Evolutionary conservation across 306 rosid species (phyloP).

Genomic region (Cucurbita maxima): DNA sequence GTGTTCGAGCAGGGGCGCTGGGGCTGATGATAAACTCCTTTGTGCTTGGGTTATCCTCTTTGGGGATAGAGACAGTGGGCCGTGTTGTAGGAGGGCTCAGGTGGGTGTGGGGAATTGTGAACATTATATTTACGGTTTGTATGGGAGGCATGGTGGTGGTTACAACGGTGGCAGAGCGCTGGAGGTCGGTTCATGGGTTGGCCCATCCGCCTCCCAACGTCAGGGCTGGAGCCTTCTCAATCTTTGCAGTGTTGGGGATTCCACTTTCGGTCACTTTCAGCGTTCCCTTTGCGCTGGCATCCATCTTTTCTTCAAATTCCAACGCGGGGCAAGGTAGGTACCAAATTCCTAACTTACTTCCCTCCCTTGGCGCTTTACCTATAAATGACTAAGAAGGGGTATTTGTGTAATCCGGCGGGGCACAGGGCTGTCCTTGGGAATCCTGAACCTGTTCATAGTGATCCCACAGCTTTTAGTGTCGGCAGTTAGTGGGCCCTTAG

Average conservation of each 20-base stretch:
- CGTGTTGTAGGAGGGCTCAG: slow-evolving; percentile 55
- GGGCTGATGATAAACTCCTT: slow-evolving; percentile 70
- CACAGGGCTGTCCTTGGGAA: not conserved
- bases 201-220: slow-evolving; percentile 24
- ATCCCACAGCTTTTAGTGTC: slow-evolving; percentile 52
- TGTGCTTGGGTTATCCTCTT: slow-evolving; percentile 43
- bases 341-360: no score
- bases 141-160: slow-evolving; percentile 41
- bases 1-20: slow-evolving; percentile 61
- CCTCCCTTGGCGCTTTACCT: no score
- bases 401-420: no score
- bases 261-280: slow-evolving; percentile 69
- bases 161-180: slow-evolving; percentile 37
- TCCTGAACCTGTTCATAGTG: not conserved
- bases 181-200: slow-evolving; percentile 1
- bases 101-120: slow-evolving; percentile 64
- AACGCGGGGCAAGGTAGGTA: slow-evolving; percentile 85
- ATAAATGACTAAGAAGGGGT: no score
- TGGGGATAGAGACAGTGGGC: slow-evolving; percentile 32
- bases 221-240: slow-evolving; percentile 47
- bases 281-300: slow-evolving; percentile 82
- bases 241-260: slow-evolving; percentile 55
- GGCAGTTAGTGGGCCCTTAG: slow-evolving; percentile 58
- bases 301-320: slow-evolving; percentile 48
- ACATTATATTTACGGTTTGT: slow-evolving; percentile 40